Evolutionary conservation across 2,329 filamentous ascomycete genomes (phyloP), one percentile per base, ranked within the genome.

Genomic region (Calonectria pseudoreteaudii): DNA sequence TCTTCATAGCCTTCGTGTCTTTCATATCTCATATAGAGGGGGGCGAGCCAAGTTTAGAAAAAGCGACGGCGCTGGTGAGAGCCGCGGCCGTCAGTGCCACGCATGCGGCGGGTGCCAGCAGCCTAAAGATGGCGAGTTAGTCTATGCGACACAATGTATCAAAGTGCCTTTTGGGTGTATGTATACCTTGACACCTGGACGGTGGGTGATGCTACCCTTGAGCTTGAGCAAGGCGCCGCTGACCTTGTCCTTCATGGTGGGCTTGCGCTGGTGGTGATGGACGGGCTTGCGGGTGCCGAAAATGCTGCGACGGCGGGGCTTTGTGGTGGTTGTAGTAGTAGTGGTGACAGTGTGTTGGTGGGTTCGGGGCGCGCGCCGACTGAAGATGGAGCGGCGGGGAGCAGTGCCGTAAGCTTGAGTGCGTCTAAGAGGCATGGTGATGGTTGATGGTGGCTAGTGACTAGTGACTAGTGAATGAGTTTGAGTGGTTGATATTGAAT

Each of bases 141-240:
- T 30, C 41, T 81, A 20, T 53, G 20, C 34, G 8, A 14, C 50
- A 34, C 4, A 26, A 18, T 18, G 4, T 3, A 8, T 18, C 30
- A 20, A 20, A 62, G 23, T 18, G 20, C 9, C 14, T 16, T 52
- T 38, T 26, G n/a, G 28, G 9, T 41, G 62, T 82, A 11, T 41
- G 62, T 82, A 74, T 84, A 91, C 91, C 92, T 96, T 96, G 77
- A 93, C 85, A 30, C 92, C 94, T 3, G 94, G 93, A 50, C 91
- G 88, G 62, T 91, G 85, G 1, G 93, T 95, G 71, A 96, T 82
- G 68, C 87, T 91, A 10, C 94, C 94, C 84, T 91, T 92, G 76
- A 96, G 84, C 86, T 91, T 94, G 86, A 94, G 88, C 83, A 96
- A 86, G 0, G 94, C 94, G 23, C 94, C 94, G 65, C 90, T 92